phyloP scores from a whole-genome alignment of 1,139 yeast genomes.

The Hansenula sp. region DNA sequence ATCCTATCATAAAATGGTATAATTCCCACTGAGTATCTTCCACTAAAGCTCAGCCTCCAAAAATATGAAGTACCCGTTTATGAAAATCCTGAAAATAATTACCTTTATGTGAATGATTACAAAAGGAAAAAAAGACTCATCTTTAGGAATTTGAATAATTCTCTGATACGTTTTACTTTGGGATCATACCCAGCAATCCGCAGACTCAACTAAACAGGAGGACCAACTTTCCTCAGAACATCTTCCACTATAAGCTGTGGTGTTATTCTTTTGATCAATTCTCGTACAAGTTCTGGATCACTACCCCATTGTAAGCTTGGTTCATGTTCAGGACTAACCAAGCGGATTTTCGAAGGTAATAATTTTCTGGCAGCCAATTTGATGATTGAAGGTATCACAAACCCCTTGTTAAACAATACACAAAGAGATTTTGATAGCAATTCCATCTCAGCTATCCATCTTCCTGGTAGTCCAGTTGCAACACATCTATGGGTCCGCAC shows the following conservation, averaged over 20 bases:
- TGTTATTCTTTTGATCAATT: conserved; percentile 39
- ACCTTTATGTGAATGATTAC: too few species aligned
- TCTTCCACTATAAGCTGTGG: conserved; percentile 45
- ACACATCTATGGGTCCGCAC: conserved; percentile 49
- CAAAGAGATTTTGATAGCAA: conserved; percentile 36
- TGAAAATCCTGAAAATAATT: too few species aligned
- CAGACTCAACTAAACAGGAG: conserved; percentile 37
- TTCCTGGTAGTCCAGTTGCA: conserved; percentile 45
- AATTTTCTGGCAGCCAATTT: conserved; percentile 42
- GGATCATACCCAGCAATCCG: too few species aligned
- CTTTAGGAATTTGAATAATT: too few species aligned
- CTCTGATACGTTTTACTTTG: too few species aligned
- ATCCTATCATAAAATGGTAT: too few species aligned
- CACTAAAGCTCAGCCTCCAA: too few species aligned
- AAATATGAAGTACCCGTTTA: too few species aligned
- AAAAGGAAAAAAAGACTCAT: too few species aligned
- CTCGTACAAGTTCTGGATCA: conserved; percentile 36
- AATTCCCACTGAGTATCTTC: too few species aligned
- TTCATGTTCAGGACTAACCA: conserved; percentile 40
- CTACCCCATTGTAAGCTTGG: conserved; percentile 52
- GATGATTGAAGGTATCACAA: conserved; percentile 48
- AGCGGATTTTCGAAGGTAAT: conserved; percentile 40
- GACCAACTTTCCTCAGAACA: conserved; percentile 40
- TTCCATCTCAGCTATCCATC: conserved; percentile 38
- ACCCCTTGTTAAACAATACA: conserved; percentile 34